These are phyloP conservation scores for Trichophyton rubrum DNA, from an alignment of 2,329 filamentous ascomycete genomes.

Conservation along the genomic window DNA sequence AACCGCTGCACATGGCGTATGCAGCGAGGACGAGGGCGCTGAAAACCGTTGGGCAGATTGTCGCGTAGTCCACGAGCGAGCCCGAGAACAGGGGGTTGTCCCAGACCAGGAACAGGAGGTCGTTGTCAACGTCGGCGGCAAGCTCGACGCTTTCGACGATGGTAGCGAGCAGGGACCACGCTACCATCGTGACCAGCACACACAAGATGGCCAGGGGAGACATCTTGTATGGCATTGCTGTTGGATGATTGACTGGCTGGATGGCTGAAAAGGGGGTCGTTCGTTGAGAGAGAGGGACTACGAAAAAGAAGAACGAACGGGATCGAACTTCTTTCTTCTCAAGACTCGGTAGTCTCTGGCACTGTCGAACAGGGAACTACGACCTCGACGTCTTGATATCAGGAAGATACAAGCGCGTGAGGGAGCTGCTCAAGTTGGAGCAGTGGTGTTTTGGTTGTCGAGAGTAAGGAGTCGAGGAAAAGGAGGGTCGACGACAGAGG, in stretches of 20 bases:
- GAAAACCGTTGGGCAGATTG: conserved; percentile 7
- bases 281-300: not conserved
- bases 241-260: not conserved
- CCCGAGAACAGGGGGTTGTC: conserved; percentile 1
- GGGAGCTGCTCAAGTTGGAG: not conserved
- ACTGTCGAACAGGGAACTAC: not conserved
- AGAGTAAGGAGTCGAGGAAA: not conserved
- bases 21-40: conserved; percentile 1
- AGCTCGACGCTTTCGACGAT: not conserved
- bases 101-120: not conserved
- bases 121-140: not conserved
- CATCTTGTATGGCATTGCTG: not conserved
- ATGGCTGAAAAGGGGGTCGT: not conserved
- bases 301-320: not conserved
- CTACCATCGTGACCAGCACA: not conserved
- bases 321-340: not conserved
- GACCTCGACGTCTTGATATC: not conserved
- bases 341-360: not conserved
- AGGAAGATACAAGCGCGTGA: not conserved
- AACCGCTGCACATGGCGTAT: conserved; percentile 1
- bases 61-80: conserved; percentile 6
- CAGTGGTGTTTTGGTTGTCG: not conserved
- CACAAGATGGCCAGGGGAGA: not conserved
- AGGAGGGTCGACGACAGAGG: not conserved
- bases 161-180: not conserved